Base-by-base conservation (phyloP, 495 filamentous ascomycete genomes). In the Penicillium longicatenatum region DNA sequence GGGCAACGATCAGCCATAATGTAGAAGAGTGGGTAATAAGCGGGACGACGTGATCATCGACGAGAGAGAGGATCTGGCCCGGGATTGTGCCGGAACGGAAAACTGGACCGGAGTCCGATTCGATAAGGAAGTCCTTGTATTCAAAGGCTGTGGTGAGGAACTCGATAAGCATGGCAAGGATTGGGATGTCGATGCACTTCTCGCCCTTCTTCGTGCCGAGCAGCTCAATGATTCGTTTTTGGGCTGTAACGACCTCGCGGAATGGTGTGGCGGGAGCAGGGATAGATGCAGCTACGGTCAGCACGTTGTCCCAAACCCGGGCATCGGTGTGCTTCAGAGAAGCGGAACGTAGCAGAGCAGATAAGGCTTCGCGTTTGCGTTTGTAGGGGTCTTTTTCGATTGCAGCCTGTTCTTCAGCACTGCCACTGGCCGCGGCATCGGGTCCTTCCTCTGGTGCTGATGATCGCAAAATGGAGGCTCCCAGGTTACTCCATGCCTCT, bases 231-330 rank as follows among this genome's bases (percentile, higher is more conserved):
- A 98, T 70, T 37, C 86, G 83, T 29, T 77, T 80, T 60, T 94
- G 79, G 0, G 89, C 91, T 12, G 86, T 73, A 16, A 97, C 70
- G 19, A 96, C 77, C 41, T 97, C 91, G 2, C 77, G 70, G 67
- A 89, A 89, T 0, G 89, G 82, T 0, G 89, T 87, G 22, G 57
- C 62, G 0, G 92, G 92, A 0, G 92, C 91, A 0, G 81, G 79
- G 16, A 92, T 78, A 9, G 90, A 88, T 5, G 89, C 84, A 0
- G 90, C 88, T 39, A 99, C 87, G 2, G 89, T 91, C 47, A 98
- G 81, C 14, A 97, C 84, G 66, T 99, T 99, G 59, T 96, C 90
- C 93, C 92, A 97, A 60, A 99, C 97, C 56, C 90, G 84, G 80
- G 85, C 89, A 73, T 92, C 89, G 56, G 89, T 86, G 69, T 89